These are phyloP conservation scores for Limnomonas spitsbergensis DNA, from an alignment of 139 green algal genomes.

Conservation along the genomic window DNA sequence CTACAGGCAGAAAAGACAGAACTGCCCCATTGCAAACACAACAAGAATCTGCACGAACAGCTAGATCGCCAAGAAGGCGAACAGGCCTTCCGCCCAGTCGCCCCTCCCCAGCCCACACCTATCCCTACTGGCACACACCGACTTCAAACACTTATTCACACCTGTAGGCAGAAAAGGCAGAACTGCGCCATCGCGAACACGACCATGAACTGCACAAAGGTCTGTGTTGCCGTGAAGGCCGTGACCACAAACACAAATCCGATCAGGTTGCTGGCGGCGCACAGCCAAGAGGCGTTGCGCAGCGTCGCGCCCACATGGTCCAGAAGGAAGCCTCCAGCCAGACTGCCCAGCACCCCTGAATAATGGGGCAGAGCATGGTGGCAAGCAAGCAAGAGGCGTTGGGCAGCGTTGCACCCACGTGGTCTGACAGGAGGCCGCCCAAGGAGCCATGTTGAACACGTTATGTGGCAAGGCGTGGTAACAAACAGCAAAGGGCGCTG, in stretches of 20 bases:
- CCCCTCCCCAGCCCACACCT: too few species aligned
- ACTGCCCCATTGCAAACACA: conserved; percentile 63
- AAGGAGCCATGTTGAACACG: too few species aligned
- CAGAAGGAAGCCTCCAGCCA: conserved; percentile 74
- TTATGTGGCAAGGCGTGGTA: too few species aligned
- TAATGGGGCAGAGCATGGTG: background rate
- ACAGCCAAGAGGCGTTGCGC: conserved; percentile 60
- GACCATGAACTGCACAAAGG: conserved; percentile 57
- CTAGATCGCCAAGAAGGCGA: conserved; percentile 53
- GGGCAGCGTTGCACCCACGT: background rate
- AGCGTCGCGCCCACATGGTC: conserved; percentile 69
- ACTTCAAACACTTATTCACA: too few species aligned
- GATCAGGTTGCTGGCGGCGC: conserved; percentile 33
- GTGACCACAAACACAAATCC: conserved; percentile 46
- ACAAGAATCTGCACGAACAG: conserved; percentile 56
- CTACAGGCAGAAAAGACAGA: conserved; percentile 72
- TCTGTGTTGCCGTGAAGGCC: conserved; percentile 51
- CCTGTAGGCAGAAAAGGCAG: conserved; percentile 69
- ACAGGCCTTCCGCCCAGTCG: too few species aligned
- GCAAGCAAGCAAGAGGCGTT: background rate
- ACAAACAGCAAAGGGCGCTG: too few species aligned
- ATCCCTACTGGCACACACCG: too few species aligned
- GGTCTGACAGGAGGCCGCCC: background rate
- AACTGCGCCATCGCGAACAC: conserved; percentile 69
- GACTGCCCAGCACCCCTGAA: conserved; percentile 65